Base-by-base conservation (phyloP, 192 early-diverging fungal species). In the Rhizophagus prolifer region DNA sequence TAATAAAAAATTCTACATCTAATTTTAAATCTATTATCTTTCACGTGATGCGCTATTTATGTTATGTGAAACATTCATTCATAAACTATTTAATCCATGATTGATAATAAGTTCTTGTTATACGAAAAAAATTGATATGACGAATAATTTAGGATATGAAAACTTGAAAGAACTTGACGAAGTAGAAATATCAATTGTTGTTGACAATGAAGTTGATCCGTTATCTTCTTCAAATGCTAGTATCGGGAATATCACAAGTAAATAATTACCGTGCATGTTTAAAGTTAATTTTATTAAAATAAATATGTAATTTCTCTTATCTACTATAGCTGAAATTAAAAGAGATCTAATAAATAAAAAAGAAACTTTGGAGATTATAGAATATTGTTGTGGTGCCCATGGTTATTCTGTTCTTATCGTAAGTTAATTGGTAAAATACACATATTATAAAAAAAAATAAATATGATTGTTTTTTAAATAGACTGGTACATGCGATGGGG, bases 381-480 rank as follows among this genome's bases (percentile, higher is more conserved):
- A 82, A 21, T 62, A 79, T 16, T 82, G 81, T 73, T 82, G 79
- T 69, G 81, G 81, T 41, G 81, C 81, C 21, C 81, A 82, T 70
- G 81, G 81, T 21, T 38, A 79, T 7, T 82, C 81, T 9, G 79
- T 82, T 58, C 76, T 82, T 44, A 36, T 82, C 21, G 81, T 80
- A 75, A 67, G 70, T 70, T n/a, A 21, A 8, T 26, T 26, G 7
- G 7, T 38, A 38, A 38, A 38, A 38, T 38, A 5, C 36, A 38
- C 7, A 6, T 38, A 38, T 9, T 54, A 26, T 30, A 21, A 67
- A 9, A 10, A 25, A 54, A 54, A 54, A 19, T 5, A 7, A 21
- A 54, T 1, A 21, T 6, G 6, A n/a, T n/a, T n/a, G n/a, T n/a
- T 54, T 21, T 21, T 54, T 54, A 19, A 54, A 54, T 67, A 82